phyloP scores from a whole-genome alignment of 108 stramenopile species.

The Skeletonema grethae region DNA sequence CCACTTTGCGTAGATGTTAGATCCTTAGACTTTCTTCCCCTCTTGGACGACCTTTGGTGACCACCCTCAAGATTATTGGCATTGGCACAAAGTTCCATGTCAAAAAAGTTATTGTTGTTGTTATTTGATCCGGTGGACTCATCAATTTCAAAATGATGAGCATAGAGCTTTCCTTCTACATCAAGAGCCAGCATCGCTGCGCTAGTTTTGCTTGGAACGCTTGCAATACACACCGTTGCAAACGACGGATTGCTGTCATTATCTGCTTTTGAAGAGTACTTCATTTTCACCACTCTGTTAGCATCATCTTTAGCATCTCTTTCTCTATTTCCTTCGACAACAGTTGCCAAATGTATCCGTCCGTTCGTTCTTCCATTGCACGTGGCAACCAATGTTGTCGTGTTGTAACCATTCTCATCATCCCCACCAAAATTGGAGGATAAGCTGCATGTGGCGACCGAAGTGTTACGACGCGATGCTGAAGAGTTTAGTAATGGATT shows the following conservation, averaged over 20 bases:
- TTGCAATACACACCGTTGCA: slow-evolving; percentile 19
- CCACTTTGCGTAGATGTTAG: not conserved
- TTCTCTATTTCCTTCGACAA: slow-evolving; percentile 4
- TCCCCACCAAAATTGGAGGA: not conserved
- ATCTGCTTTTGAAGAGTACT: slow-evolving; percentile 12
- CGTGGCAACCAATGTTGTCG: slow-evolving; percentile 27
- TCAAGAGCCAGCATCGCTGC: slow-evolving; percentile 24
- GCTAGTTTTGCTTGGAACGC: not conserved
- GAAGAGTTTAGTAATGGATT: not conserved
- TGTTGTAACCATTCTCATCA: slow-evolving; percentile 1
- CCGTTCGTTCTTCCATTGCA: slow-evolving; percentile 17
- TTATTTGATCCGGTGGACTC: not conserved
- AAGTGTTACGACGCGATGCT: not conserved
- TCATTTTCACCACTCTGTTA: slow-evolving; percentile 1
- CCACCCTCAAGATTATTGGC: not conserved
- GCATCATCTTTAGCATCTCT: not conserved
- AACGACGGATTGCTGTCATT: not conserved
- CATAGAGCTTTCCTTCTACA: slow-evolving; percentile 17
- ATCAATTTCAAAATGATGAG: slow-evolving; percentile 11
- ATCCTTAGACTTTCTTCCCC: slow-evolving; percentile 5
- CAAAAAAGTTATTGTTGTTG: not conserved
- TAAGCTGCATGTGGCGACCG: slow-evolving; percentile 9
- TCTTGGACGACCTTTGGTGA: not conserved
- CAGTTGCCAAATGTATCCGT: slow-evolving; percentile 27
- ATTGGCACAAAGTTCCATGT: slow-evolving; percentile 22